Evolutionary conservation across 2,329 filamentous ascomycete species (phyloP).

Genomic region (Clonostachys rosea): DNA sequence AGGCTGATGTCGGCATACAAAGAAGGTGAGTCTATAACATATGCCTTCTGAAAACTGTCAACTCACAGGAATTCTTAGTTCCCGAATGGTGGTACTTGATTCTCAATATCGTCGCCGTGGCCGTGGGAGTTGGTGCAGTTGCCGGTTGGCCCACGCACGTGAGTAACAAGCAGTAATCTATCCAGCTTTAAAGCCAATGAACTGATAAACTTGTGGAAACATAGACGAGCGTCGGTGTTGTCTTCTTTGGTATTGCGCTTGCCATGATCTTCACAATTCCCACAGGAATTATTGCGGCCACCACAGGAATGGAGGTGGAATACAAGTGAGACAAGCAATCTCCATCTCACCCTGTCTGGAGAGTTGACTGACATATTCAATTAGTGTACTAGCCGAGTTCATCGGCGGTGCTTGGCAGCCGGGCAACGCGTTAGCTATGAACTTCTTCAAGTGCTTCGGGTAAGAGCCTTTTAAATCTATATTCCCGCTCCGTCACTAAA

Average conservation of each 20-base stretch:
- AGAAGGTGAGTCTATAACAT: too few relatives aligned
- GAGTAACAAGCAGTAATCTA: too few relatives aligned
- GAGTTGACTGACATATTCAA: slow-evolving; percentile 7
- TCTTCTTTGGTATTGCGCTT: slow-evolving; percentile 34
- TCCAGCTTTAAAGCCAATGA: too few relatives aligned
- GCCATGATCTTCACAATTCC: slow-evolving; percentile 36
- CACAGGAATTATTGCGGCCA: slow-evolving; percentile 35
- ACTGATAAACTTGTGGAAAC: too few relatives aligned
- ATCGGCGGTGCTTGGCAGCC: slow-evolving; percentile 35
- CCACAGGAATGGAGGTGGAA: slow-evolving; percentile 29
- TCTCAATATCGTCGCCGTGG: slow-evolving; percentile 19
- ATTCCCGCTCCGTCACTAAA: too few relatives aligned
- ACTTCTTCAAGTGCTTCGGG: slow-evolving; percentile 39
- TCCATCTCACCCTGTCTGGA: too few relatives aligned
- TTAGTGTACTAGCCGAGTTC: slow-evolving; percentile 42
- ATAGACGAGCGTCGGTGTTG: slow-evolving; percentile 28
- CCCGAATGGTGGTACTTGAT: slow-evolving; percentile 42
- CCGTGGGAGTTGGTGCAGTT: slow-evolving; percentile 25
- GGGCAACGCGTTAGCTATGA: slow-evolving; percentile 39
- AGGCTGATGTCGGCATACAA: slow-evolving; percentile 38
- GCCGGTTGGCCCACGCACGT: slow-evolving; percentile 31
- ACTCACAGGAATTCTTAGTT: slow-evolving; percentile 9
- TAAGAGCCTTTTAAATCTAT: slow-evolving; percentile 2
- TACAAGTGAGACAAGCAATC: too few relatives aligned
- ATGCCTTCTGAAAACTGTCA: too few relatives aligned